Evolutionary conservation across 2,329 filamentous ascomycete species (phyloP), one percentile per base, ranked within the genome.

Genomic region (Verticillium albo-atrum): DNA sequence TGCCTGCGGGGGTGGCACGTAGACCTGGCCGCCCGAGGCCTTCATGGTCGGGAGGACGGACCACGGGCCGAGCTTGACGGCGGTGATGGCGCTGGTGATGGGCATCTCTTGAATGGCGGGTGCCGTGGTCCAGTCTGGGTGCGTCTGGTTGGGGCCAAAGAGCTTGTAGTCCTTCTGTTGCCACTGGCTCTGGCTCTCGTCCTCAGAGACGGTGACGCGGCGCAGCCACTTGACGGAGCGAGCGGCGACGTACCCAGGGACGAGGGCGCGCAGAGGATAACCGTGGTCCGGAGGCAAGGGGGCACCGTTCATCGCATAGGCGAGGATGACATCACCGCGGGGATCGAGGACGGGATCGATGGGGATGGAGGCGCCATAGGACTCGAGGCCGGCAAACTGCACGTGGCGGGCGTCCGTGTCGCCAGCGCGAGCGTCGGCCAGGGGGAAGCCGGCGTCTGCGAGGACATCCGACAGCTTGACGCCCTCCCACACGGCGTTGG

Each of bases 171-270:
- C 87, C 20, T 82, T 79, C 25, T 83, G 78, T 68, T 89, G 86
- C 86, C 86, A 88, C 67, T 88, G 82, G 51, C 81, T 86, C 3
- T 79, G 72, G 64, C 85, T 87, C 70, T 90, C 88, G 63, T 90
- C 87, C 59, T 86, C 84, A 42, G 85, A 83, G 2, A 90, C 76
- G 0, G 83, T 79, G 58, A 90, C 85, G 52, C 82, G 82, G 62
- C 79, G 84, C 2, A 90, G 74, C 88, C 87, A 90, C 67, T 90
- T 90, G 63, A 89, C 87, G 6, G 83, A 86, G 2, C 87, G 79
- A 1, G 87, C 88, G 1, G 86, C 88, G 2, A 89, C 87, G 56
- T 85, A 82, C 0, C 88, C 88, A 0, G 87, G 85, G 0, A 89
- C 84, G 3, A 89, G 75, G 0, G 82, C 81, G 2, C 86, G 78